Percentiles rank a stretch among this genome's conserved stretches.
Conservation (phyloP, 257 asterid genomes). For the Solanum arcanum region DNA sequence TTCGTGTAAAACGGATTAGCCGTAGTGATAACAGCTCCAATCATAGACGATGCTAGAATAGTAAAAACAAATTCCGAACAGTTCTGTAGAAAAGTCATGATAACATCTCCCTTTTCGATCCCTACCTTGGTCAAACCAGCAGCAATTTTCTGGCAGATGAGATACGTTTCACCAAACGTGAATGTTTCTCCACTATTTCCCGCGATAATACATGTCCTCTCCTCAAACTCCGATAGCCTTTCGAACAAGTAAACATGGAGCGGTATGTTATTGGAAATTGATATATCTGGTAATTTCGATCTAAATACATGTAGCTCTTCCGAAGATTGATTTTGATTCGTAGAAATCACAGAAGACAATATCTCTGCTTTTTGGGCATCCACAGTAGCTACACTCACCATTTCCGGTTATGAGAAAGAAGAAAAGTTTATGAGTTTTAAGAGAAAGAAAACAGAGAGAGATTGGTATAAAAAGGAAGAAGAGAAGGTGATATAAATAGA, state of each 20-base stretch:
- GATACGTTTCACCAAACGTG: constrained; percentile 47
- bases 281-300: constrained; percentile 51
- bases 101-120: constrained; percentile 41
- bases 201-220: constrained; percentile 41
- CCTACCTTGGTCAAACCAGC: constrained; percentile 50
- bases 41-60: constrained; percentile 64
- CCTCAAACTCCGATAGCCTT: constrained; percentile 11
- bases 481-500: background rate
- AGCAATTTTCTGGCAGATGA: constrained; percentile 42
- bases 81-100: constrained; percentile 63
- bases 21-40: constrained; percentile 56
- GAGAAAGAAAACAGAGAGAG: background rate
- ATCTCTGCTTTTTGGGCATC: constrained; percentile 18
- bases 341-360: background rate
- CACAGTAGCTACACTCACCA: constrained; percentile 21
- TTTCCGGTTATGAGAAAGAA: background rate
- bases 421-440: background rate
- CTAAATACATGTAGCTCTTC: constrained; percentile 31
- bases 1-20: constrained; percentile 61
- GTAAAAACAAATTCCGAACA: constrained; percentile 69
- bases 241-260: constrained; percentile 64
- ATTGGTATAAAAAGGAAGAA: background rate
- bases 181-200: constrained; percentile 33
- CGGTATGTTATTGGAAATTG: constrained; percentile 45
- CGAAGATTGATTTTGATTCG: background rate